Base-by-base conservation (phyloP, 2,329 filamentous ascomycete genomes). In the Pyrenochaeta sp. region DNA sequence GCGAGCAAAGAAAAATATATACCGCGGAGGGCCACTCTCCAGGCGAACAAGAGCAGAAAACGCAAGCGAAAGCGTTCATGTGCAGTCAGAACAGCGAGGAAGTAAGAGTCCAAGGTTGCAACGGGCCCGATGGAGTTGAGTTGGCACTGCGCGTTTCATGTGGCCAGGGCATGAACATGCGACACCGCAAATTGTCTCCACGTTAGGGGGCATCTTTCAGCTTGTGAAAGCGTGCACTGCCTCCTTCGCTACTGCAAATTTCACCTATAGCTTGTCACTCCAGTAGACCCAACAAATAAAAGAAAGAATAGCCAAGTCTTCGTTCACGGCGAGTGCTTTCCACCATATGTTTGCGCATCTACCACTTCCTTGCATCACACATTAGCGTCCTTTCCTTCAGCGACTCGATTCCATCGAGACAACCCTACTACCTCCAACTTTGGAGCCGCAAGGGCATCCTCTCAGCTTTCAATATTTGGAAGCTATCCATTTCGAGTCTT, bases 131-230 rank as follows among this genome's bases (percentile, higher is more conserved):
- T 57, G 50, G 51, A 50, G 39, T 5, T 58, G 61, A 61, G 51
- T 51, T 52, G 56, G 56, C 61, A 58, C 50, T 57, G 56, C 52
- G 61, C 60, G 67, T 67, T 70, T 66, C 66, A 66, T 56, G 32
- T 52, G 22, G 34, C 44, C 62, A 61, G 57, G 43, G 58, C 55
- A 50, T 46, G 50, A 54, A 54, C 45, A 42, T 50, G 52, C 52
- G 61, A 67, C 67, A 62, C 61, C 54, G 60, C 59, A 68, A 67
- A 61, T 67, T 62, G 59, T 63, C 59, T 25, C 40, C 19, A 25
- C 25, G 10, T 10, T 34, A 7, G n/a, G 10, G 24, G 15, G 45
- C 50, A 28, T 28, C 12, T 27, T 27, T 36, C 51, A 54, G 22
- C 43, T 27, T 22, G 51, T 60, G 45, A 54, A 52, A 19, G 55